These are phyloP conservation scores for Saussurea involucrata DNA, from an alignment of 129 eudicot genomes.

Conservation along the genomic window DNA sequence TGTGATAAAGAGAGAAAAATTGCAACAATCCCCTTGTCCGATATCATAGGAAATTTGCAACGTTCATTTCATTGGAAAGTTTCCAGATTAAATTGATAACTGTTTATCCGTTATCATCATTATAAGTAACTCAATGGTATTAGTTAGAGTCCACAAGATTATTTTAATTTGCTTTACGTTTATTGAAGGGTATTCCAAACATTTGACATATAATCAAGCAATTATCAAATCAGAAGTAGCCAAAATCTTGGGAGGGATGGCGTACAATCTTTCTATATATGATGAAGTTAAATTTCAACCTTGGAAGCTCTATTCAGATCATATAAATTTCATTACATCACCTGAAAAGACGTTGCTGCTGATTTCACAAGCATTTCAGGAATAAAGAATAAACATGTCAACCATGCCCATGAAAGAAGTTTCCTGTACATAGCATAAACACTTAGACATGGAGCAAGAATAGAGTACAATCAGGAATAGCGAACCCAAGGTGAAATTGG, in stretches of 20 bases:
- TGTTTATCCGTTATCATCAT: background rate
- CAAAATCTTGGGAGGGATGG: background rate
- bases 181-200: background rate
- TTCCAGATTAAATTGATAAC: background rate
- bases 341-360: constrained; percentile 61
- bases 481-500: background rate
- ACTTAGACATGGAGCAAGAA: constrained; percentile 4
- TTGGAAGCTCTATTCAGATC: background rate
- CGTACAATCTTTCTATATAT: background rate
- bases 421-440: constrained; percentile 55
- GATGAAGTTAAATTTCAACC: background rate
- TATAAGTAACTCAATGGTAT: background rate
- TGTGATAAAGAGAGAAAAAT: background rate
- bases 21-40: background rate
- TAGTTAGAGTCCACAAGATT: background rate
- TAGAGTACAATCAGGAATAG: background rate
- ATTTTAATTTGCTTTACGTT: background rate
- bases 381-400: constrained; percentile 91
- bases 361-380: constrained; percentile 92
- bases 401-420: constrained; percentile 99
- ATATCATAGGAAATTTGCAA: background rate
- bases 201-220: background rate
- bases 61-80: background rate
- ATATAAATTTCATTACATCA: constrained; percentile 14
- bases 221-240: background rate